Percentiles rank a stretch among this genome's conserved stretches.
Conservation (phyloP, 495 filamentous ascomycete species). For the Tetracladium setigerum region DNA sequence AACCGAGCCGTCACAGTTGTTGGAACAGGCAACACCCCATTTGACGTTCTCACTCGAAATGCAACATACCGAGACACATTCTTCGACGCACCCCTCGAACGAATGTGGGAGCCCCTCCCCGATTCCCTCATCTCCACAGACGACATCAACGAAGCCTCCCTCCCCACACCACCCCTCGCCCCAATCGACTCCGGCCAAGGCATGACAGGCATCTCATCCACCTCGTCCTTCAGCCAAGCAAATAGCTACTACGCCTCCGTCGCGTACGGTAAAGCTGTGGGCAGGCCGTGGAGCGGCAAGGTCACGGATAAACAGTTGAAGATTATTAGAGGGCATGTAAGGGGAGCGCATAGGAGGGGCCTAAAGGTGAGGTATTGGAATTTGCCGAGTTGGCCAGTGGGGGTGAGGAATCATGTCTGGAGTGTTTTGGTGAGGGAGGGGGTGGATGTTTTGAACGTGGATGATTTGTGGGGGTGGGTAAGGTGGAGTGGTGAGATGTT, state of each 20-base stretch:
- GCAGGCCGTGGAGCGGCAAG: constrained; percentile 33
- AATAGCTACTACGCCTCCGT: constrained; percentile 51
- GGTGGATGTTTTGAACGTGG: constrained; percentile 67
- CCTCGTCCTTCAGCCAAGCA: constrained; percentile 29
- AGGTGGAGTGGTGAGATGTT: constrained; percentile 10
- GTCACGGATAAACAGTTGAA: constrained; percentile 45
- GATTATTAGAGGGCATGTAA: constrained; percentile 55
- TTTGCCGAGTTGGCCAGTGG: constrained; percentile 69
- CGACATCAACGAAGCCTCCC: constrained; percentile 3
- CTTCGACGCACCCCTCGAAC: constrained; percentile 54
- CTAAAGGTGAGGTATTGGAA: constrained; percentile 75
- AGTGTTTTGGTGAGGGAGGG: constrained; percentile 62
- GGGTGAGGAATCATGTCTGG: constrained; percentile 68
- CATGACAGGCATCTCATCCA: constrained; percentile 11
- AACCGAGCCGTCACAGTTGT: constrained; percentile 66
- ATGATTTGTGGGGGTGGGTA: constrained; percentile 54
- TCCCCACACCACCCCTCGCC: neutral
- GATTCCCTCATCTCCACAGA: constrained; percentile 12
- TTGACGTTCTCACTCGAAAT: constrained; percentile 45
- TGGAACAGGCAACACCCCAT: constrained; percentile 70
- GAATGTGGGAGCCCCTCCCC: constrained; percentile 19
- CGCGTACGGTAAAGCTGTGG: constrained; percentile 37
- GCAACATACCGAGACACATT: constrained; percentile 53
- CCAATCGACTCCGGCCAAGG: constrained; percentile 14
- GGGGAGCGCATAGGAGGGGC: constrained; percentile 60